Evolutionary conservation across 129 eudicot species (phyloP), one percentile per base, ranked within the genome.

Genomic region (Ambrosia artemisiifolia): DNA sequence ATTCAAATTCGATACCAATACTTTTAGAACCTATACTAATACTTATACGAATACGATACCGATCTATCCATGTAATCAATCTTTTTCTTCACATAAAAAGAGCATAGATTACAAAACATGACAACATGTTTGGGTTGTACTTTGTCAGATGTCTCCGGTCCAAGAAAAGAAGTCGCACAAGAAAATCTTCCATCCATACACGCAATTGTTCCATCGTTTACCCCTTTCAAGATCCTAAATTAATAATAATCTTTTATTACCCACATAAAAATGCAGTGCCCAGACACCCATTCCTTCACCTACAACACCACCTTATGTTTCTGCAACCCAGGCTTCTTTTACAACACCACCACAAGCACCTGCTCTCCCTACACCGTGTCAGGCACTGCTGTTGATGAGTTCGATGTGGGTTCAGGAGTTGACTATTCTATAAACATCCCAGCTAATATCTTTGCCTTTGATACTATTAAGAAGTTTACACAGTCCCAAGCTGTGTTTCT

Each of bases 401-500:
- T 82, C 68, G 60, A 54, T 24, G 65, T 73, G 1, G 83, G 78
- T 74, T 79, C 95, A 11, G 98, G 98, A 28, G 91, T 92, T 16
- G 88, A 87, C 51, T 87, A 85, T 36, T 77, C 92, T 3, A 65
- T 83, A n/a, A 64, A 79, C 43, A 81, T 92, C 57, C 95, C 98
- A 0, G 80, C 79, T 60, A 83, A 88, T 40, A 71, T 92, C 24
- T 92, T 92, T 68, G 78, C 91, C 6, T 89, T 89, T 51, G 96
- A 92, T 43, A 79, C 91, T 2, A 89, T 92, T 40, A 92, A 79
- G 64, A 85, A 63, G 81, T 89, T 83, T 28, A 92, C 98, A 2
- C 98, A 89, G 57, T 92, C 98, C 18, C 96, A 92, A 34, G 95
- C 96, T 46, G 94, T 89, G 76, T 89, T 89, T 67, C 90, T 92